Conservation (phyloP, 202 grass and related monocot genomes). For the Panicum virgatum region DNA sequence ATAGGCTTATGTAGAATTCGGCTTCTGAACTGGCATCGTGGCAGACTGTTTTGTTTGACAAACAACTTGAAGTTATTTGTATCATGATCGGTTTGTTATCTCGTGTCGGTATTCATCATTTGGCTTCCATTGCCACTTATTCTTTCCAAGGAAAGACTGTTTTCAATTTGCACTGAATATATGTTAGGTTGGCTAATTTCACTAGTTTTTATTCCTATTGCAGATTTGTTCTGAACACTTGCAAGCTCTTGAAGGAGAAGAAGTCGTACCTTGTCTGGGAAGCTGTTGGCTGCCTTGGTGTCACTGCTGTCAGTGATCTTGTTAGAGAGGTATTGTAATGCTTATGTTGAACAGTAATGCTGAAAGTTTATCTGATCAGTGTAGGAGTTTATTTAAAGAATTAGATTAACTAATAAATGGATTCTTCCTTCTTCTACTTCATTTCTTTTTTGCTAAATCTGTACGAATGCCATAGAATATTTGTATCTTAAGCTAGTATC, state of each 20-base stretch:
- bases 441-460: constrained; percentile 2
- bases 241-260: constrained; percentile 82
- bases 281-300: constrained; percentile 85
- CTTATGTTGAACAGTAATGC: constrained; percentile 4
- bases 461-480: not conserved
- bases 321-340: constrained; percentile 72
- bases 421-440: not conserved
- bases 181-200: not conserved
- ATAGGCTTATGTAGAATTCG: not conserved
- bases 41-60: not conserved
- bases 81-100: not conserved
- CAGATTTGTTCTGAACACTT: constrained; percentile 92
- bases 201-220: not conserved
- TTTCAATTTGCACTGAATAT: not conserved
- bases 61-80: not conserved
- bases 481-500: constrained; percentile 19
- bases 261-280: constrained; percentile 96
- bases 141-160: not conserved
- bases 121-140: not conserved
- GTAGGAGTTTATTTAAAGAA: not conserved
- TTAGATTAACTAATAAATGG: not conserved
- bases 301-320: constrained; percentile 79
- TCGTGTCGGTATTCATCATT: not conserved
- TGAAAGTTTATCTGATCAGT: constrained; percentile 29
- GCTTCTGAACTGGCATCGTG: not conserved